A percentile compares a stretch with the other conserved stretches of the same genome.
Evolutionary conservation across 495 filamentous ascomycete genomes (phyloP).

Genomic region (Trichoderma gamsii): DNA sequence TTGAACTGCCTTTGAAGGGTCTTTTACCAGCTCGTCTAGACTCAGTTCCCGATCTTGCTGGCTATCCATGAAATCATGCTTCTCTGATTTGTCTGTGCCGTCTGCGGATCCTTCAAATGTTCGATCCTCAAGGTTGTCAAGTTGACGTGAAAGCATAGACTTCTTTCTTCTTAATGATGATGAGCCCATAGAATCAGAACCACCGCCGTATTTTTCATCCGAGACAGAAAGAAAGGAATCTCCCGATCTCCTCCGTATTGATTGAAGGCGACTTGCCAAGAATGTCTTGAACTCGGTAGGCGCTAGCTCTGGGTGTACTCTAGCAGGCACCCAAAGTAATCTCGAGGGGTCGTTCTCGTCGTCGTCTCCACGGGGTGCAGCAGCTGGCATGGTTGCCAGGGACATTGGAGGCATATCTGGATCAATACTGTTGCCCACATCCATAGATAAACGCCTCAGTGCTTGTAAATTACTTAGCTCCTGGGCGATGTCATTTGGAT

Average conservation of each 20-base stretch:
- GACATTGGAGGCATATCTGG: constrained; percentile 78
- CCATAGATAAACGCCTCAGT: constrained; percentile 96
- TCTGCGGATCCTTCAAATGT: constrained; percentile 60
- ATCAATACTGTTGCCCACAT: constrained; percentile 82
- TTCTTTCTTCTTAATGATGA: constrained; percentile 67
- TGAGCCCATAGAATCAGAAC: constrained; percentile 52
- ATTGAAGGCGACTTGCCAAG: constrained; percentile 82
- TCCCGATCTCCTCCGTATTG: constrained; percentile 77
- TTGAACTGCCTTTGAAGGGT: constrained; percentile 63
- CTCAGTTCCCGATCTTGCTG: constrained; percentile 50
- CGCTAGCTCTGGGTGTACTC: constrained; percentile 89
- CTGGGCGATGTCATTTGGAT: constrained; percentile 86
- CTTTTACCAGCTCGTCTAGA: constrained; percentile 73
- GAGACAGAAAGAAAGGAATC: constrained; percentile 58
- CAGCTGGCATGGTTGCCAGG: constrained; percentile 58
- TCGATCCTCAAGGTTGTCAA: constrained; percentile 63
- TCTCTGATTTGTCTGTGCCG: constrained; percentile 77
- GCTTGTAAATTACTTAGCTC: constrained; percentile 94
- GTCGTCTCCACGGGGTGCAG: constrained; percentile 67
- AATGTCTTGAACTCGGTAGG: constrained; percentile 97
- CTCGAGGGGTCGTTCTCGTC: constrained; percentile 83
- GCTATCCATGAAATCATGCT: constrained; percentile 59
- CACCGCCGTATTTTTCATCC: constrained; percentile 49
- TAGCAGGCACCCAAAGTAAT: constrained; percentile 92
- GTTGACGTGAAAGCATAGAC: constrained; percentile 90